Evolutionary conservation across 1,284 basidiomycete genomes (phyloP).

Genomic region (Pascua sp.): DNA sequence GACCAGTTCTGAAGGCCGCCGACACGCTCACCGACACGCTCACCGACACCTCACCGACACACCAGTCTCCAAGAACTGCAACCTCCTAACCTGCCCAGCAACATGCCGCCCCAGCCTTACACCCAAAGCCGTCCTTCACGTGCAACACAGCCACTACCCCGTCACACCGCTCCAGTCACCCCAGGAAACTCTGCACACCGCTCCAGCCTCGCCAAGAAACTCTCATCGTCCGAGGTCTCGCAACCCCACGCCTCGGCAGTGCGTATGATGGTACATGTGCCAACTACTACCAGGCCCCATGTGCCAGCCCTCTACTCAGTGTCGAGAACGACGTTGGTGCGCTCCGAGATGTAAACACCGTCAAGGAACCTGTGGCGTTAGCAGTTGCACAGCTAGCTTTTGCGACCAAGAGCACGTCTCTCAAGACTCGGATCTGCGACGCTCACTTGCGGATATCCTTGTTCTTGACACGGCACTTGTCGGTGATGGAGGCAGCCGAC

Average conservation of each 20-base stretch:
- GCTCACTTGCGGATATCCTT: slow-evolving; percentile 88
- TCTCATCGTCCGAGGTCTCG: neutral
- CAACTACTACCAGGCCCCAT: slow-evolving; percentile 17
- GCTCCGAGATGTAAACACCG: slow-evolving; percentile 63
- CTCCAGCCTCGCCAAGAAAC: neutral
- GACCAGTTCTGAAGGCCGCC: too few relatives aligned
- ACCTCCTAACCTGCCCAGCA: too few relatives aligned
- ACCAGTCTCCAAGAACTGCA: too few relatives aligned
- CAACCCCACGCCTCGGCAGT: slow-evolving; percentile 3
- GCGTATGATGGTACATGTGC: slow-evolving; percentile 25
- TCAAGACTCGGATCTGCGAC: slow-evolving; percentile 1
- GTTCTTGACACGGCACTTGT: slow-evolving; percentile 89
- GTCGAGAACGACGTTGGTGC: slow-evolving; percentile 36
- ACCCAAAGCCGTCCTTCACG: too few relatives aligned
- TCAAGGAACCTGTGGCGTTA: slow-evolving; percentile 21
- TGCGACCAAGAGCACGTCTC: too few relatives aligned
- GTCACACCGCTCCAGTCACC: neutral
- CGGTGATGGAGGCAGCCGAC: slow-evolving; percentile 94
- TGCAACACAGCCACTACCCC: too few relatives aligned
- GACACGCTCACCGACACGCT: too few relatives aligned
- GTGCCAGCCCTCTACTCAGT: slow-evolving; percentile 26
- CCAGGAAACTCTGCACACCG: neutral
- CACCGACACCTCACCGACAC: too few relatives aligned
- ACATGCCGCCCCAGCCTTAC: too few relatives aligned
- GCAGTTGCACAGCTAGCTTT: slow-evolving; percentile 51